Conservation (phyloP, 805 yeast genomes). For the Lipomyces lipofer region DNA sequence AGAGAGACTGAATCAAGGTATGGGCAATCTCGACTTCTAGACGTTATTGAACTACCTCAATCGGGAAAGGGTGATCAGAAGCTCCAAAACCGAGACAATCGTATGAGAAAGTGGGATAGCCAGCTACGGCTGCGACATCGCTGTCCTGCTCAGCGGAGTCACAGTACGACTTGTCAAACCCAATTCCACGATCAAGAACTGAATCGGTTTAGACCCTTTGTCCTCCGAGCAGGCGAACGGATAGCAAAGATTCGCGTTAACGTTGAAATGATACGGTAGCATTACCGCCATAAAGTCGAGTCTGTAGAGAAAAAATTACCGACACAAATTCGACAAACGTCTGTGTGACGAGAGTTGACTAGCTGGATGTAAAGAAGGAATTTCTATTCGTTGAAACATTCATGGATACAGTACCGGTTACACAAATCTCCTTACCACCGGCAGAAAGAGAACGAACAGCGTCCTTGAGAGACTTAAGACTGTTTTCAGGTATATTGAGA, state of each 20-base stretch:
- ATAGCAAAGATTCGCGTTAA: neutral
- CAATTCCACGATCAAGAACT: slow-evolving; percentile 1
- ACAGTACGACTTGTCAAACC: neutral
- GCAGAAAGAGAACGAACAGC: neutral
- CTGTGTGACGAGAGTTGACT: neutral
- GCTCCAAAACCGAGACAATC: neutral
- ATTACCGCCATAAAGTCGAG: neutral
- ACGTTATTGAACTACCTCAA: neutral
- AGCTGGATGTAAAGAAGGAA: neutral
- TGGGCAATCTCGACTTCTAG: neutral
- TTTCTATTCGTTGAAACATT: neutral
- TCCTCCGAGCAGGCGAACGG: neutral
- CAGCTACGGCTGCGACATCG: neutral
- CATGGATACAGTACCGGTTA: neutral
- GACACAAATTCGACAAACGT: neutral
- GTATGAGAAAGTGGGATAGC: neutral
- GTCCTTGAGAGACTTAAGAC: neutral
- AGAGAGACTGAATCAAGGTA: neutral
- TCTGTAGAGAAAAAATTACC: neutral
- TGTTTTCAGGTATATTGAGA: neutral
- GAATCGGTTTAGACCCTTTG: neutral
- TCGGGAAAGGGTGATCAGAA: neutral
- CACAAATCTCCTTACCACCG: neutral
- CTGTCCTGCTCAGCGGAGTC: neutral
- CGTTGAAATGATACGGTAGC: neutral